These are phyloP conservation scores for Trebouxia sp. DNA, from an alignment of 139 green algal genomes.

Conservation along the genomic window DNA sequence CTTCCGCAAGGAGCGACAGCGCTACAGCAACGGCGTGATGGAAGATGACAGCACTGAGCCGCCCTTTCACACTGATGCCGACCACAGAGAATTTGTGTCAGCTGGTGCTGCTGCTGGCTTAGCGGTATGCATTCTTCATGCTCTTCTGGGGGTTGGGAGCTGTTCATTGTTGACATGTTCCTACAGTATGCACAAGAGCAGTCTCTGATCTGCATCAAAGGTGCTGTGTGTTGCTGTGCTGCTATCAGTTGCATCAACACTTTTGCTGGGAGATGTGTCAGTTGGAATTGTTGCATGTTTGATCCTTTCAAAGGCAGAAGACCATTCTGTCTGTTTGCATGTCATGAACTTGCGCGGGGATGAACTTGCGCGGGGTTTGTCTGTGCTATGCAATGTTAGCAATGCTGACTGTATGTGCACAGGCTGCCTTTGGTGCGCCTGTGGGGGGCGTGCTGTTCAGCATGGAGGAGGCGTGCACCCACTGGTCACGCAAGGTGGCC, in stretches of 20 bases:
- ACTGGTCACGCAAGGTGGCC: slow-evolving; percentile 78
- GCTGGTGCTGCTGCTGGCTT: slow-evolving; percentile 83
- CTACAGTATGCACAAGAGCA: neutral
- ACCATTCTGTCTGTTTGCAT: no score
- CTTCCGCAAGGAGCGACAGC: neutral
- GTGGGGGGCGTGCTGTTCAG: slow-evolving; percentile 92
- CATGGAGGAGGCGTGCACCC: slow-evolving; percentile 85
- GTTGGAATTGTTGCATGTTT: no score
- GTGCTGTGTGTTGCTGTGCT: no score
- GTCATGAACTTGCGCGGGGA: no score
- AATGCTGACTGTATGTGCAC: neutral
- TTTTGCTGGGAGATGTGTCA: no score
- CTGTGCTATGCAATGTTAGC: neutral
- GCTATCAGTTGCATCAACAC: no score
- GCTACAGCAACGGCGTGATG: slow-evolving; percentile 5
- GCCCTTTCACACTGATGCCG: slow-evolving; percentile 43
- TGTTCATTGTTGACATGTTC: neutral
- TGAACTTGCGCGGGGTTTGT: no score
- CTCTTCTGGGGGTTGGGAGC: neutral
- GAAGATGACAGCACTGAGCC: slow-evolving; percentile 17
- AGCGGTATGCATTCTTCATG: slow-evolving; percentile 49
- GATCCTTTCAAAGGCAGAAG: no score
- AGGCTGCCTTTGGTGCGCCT: slow-evolving; percentile 82
- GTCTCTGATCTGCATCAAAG: neutral
- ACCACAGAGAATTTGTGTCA: slow-evolving; percentile 86